phyloP scores from a whole-genome alignment of 345 rosid species.

The Hirschfeldia incana region DNA sequence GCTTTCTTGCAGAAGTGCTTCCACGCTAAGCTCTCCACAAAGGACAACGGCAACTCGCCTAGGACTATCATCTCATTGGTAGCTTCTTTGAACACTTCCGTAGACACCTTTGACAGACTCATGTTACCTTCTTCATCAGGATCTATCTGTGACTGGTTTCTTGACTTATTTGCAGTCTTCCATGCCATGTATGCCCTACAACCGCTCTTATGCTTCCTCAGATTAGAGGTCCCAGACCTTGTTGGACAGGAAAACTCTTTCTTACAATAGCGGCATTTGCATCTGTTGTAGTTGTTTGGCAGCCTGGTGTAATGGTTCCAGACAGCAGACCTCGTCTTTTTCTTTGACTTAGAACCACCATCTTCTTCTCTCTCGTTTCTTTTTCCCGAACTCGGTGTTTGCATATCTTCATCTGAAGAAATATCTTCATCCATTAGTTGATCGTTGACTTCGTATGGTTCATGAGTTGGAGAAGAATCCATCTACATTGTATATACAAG shows the following conservation, averaged over 20 bases:
- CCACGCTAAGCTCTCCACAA: no score
- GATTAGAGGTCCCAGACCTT: no score
- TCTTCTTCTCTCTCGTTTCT: no score
- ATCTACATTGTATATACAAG: no score
- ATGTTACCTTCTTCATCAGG: neutral
- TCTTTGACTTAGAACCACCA: no score
- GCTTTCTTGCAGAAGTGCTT: neutral
- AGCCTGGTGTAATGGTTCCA: neutral
- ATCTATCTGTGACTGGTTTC: neutral
- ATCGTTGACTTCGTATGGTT: no score
- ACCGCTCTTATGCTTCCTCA: no score
- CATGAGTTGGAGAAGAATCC: no score
- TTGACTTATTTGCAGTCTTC: neutral
- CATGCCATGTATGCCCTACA: neutral
- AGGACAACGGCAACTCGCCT: no score
- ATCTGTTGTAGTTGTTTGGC: neutral
- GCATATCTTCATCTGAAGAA: no score
- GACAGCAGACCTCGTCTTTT: neutral
- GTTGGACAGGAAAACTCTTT: no score
- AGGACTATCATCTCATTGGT: neutral
- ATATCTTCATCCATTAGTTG: no score
- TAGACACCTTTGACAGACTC: neutral
- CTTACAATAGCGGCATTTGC: neutral
- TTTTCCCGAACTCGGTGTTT: neutral
- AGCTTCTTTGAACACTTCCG: neutral